These are phyloP conservation scores for Lactuca saligna DNA, from an alignment of 129 eudicot genomes.

Conservation along the genomic window DNA sequence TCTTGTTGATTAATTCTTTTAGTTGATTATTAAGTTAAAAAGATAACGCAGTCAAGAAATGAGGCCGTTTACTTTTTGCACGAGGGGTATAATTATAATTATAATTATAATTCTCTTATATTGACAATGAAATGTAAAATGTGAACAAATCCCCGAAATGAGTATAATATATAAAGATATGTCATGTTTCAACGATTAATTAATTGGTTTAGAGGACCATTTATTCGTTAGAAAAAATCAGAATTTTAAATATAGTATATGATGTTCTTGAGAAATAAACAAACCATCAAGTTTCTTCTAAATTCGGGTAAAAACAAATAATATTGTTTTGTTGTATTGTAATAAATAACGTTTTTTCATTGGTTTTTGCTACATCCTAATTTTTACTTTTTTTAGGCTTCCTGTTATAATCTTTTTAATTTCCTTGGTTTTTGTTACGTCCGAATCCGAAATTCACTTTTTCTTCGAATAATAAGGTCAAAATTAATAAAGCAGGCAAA, in stretches of 20 bases:
- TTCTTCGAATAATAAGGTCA: background rate
- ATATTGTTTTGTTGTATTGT: no score
- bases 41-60: slow-evolving; percentile 8
- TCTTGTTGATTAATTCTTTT: slow-evolving; percentile 19
- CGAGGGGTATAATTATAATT: background rate
- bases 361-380: background rate
- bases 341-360: background rate
- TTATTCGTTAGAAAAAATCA: no score
- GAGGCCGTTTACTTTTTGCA: slow-evolving; percentile 17
- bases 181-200: background rate
- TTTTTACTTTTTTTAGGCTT: no score
- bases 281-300: no score
- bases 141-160: background rate
- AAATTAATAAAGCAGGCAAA: background rate
- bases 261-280: background rate
- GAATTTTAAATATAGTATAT: no score
- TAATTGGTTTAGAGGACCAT: background rate
- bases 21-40: slow-evolving; percentile 11
- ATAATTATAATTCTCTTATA: background rate
- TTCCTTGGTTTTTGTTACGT: background rate
- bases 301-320: no score
- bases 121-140: slow-evolving; percentile 14
- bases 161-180: no score
- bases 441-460: background rate
- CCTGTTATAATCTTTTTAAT: no score